Evolutionary conservation across 83 land plant species (phyloP).

Genomic region (Picea mariana): DNA sequence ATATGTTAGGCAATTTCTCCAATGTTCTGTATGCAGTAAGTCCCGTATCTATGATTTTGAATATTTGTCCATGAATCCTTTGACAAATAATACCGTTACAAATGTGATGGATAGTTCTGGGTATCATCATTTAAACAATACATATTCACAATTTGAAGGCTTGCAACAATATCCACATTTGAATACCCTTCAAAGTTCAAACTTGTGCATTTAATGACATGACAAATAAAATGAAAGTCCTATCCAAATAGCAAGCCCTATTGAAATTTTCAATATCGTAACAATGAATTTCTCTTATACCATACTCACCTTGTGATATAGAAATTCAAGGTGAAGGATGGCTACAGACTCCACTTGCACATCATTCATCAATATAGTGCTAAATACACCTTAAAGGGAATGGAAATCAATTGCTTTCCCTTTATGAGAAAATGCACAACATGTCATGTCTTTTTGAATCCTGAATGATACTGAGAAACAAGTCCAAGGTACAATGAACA

Average conservation of each 20-base stretch:
- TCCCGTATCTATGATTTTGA: too few relatives aligned
- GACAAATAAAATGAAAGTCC: not conserved
- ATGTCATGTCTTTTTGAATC: constrained; percentile 6
- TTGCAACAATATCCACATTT: not conserved
- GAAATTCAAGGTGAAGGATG: not conserved
- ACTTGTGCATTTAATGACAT: not conserved
- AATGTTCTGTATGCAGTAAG: too few relatives aligned
- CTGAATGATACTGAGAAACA: constrained; percentile 18
- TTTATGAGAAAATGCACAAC: not conserved
- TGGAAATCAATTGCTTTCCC: constrained; percentile 7
- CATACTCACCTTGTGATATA: not conserved
- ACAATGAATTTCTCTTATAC: constrained; percentile 3
- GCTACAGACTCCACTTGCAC: not conserved
- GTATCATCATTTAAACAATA: not conserved
- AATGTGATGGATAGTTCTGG: not conserved
- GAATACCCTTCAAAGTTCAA: not conserved
- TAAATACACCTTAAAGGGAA: constrained; percentile 10
- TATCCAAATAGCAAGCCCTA: not conserved
- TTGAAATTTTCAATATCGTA: not conserved
- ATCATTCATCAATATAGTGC: not conserved
- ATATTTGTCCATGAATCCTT: too few relatives aligned
- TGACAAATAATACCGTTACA: constrained; percentile 1
- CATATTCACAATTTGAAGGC: not conserved
- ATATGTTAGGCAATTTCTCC: too few relatives aligned
- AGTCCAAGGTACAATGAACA: not conserved